Conservation (phyloP, 169 alveolate species). For the Eimeria necatrix region DNA sequence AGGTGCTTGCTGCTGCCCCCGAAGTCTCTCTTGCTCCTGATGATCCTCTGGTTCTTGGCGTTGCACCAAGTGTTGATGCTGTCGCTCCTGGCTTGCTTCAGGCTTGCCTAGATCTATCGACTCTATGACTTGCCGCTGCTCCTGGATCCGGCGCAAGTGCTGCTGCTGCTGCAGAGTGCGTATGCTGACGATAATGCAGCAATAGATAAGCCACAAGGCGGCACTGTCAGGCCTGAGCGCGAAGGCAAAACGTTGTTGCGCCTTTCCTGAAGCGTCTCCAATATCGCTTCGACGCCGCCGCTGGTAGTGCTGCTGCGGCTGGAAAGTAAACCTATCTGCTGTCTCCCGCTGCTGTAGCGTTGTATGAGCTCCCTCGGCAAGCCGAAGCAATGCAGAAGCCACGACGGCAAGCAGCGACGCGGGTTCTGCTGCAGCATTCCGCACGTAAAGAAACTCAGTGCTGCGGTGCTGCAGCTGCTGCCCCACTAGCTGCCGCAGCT, state of each 20-base stretch:
- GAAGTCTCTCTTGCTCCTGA: background rate
- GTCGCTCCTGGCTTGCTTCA: background rate
- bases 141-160: constrained; percentile 19
- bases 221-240: background rate
- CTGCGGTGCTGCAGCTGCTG: constrained; percentile 67
- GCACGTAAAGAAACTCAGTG: constrained; percentile 17
- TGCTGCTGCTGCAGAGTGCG: constrained; percentile 74
- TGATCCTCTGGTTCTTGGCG: background rate
- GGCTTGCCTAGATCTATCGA: background rate
- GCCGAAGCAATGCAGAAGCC: constrained; percentile 58
- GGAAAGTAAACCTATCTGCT: constrained; percentile 11
- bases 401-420: constrained; percentile 53
- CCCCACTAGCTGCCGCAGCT: constrained; percentile 53
- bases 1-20: background rate
- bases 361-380: background rate
- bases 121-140: constrained; percentile 13
- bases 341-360: constrained; percentile 66
- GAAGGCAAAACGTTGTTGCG: background rate
- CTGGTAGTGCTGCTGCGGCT: constrained; percentile 60
- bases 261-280: background rate
- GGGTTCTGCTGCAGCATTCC: constrained; percentile 64
- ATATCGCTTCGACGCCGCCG: background rate
- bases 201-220: constrained; percentile 21
- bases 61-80: constrained; percentile 26
- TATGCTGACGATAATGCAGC: background rate